A percentile compares a stretch with the other conserved stretches of the same genome.
Evolutionary conservation across 1,284 basidiomycete species (phyloP).

Genomic region (Ustilago sp.): DNA sequence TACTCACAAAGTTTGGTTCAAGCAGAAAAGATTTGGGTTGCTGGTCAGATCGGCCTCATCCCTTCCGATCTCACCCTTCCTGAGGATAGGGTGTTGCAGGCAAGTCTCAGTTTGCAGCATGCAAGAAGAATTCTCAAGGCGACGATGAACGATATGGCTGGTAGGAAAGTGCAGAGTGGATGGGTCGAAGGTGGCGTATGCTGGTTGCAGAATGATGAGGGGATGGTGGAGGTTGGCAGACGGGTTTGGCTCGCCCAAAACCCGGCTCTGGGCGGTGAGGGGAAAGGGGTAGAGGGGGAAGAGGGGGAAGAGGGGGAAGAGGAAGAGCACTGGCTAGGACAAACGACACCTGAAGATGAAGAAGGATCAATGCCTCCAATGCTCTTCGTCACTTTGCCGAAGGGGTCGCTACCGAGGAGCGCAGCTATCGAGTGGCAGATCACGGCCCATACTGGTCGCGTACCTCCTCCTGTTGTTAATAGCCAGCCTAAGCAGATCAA

Average conservation of each 20-base stretch:
- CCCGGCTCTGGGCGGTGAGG: neutral
- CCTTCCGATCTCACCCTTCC: slow-evolving; percentile 81
- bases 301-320: slow-evolving; percentile 29
- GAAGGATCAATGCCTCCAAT: slow-evolving; percentile 37
- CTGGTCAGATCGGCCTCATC: slow-evolving; percentile 92
- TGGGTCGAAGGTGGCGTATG: slow-evolving; percentile 67
- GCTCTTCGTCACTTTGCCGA: slow-evolving; percentile 46
- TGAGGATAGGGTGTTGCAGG: slow-evolving; percentile 74
- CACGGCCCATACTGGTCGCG: slow-evolving; percentile 58
- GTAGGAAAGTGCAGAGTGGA: slow-evolving; percentile 29
- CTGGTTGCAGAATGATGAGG: slow-evolving; percentile 57
- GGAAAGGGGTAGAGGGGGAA: slow-evolving; percentile 12
- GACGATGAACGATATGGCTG: slow-evolving; percentile 49
- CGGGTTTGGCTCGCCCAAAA: slow-evolving; percentile 22
- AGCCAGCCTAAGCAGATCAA: neutral
- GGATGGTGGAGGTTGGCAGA: slow-evolving; percentile 14
- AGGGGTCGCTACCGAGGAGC: slow-evolving; percentile 44
- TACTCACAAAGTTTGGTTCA: slow-evolving; percentile 93
- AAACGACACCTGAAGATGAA: neutral
- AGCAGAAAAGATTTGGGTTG: slow-evolving; percentile 82
- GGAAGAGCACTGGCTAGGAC: slow-evolving; percentile 26
- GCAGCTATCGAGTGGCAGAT: slow-evolving; percentile 67
- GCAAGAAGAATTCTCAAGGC: slow-evolving; percentile 76
- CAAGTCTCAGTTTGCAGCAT: slow-evolving; percentile 84
- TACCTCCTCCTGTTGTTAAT: slow-evolving; percentile 10